Evolutionary conservation across 2,329 filamentous ascomycete species (phyloP).

Genomic region (Stemphylium beticola): DNA sequence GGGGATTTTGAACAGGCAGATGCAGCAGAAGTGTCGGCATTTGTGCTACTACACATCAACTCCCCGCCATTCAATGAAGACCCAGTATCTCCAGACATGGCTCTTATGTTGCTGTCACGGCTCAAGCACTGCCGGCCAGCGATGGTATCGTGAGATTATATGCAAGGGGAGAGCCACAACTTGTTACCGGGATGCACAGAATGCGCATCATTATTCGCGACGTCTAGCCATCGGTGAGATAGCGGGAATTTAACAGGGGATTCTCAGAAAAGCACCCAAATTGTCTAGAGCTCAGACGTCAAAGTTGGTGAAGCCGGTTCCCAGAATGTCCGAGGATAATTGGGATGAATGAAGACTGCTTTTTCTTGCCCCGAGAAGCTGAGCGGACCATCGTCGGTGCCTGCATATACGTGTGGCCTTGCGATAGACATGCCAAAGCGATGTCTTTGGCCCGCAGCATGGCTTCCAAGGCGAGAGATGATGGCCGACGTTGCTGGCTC

Average conservation of each 20-base stretch:
- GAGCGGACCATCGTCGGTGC: neutral
- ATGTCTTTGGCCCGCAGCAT: too few relatives aligned
- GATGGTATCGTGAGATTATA: neutral
- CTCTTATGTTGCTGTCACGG: too few relatives aligned
- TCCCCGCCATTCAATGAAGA: neutral
- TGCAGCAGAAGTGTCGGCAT: neutral
- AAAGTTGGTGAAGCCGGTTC: neutral
- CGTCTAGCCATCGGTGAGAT: neutral
- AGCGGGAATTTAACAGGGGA: neutral
- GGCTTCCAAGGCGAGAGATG: too few relatives aligned
- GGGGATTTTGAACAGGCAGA: neutral
- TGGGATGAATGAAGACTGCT: neutral
- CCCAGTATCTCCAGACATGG: too few relatives aligned
- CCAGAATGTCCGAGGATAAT: too few relatives aligned
- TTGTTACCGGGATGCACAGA: neutral
- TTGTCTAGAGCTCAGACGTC: neutral
- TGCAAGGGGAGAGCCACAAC: slow-evolving; percentile 10
- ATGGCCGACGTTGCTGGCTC: too few relatives aligned
- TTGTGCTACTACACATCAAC: neutral
- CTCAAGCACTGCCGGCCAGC: neutral
- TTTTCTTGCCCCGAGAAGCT: neutral
- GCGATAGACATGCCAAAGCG: too few relatives aligned
- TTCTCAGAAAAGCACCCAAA: neutral
- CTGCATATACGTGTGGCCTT: neutral
- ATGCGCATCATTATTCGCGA: neutral